Base-by-base conservation (phyloP, 805 yeast species). In the Lipomyces mesembrius region DNA sequence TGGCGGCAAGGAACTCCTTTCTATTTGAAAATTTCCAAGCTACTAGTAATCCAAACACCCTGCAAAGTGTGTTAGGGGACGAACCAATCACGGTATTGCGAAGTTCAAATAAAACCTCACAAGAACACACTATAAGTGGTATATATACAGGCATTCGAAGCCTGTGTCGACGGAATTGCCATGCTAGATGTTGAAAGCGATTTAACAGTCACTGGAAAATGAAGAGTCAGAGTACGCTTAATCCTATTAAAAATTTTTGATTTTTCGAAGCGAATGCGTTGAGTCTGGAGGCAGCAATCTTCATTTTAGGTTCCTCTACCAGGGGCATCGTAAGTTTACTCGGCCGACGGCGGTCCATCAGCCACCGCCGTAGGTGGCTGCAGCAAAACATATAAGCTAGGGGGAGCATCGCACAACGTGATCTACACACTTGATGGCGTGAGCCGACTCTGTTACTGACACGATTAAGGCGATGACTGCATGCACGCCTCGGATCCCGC, bases 1-100 rank as follows among this genome's bases (percentile, higher is more conserved):
- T 91, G 2, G 93, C 88, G 1, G 92, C 83, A 63, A 92, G 78
- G 74, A 90, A 93, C 5, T 87, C 83, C 53, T 83, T 81, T 56
- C 81, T 79, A 54, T 83, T 81, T 5, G 66, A 37, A 29, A 68
- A 82, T 69, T 77, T 83, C 80, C 83, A 89, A 0, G 97, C 96
- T 17, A 87, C 81, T 3, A 75, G 80, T 1, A 85, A 75, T 4
- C 92, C 92, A 25, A 84, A 74, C 27, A 83, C 75, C 5, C 76
- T 49, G 49, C 32, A 52, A 29, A 32, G 7, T 34, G 20, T 14
- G 27, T 20, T 35, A 37, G 20, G 8, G 27, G 20, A 27, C 29
- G 17, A 27, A 20, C 25, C n/a, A 22, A 22, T 29, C 7, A 29
- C 29, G 39, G 6, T 20, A 3, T 32, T 27, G 43, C 39, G 11